Evolutionary conservation across 805 yeast genomes (phyloP).

Genomic region (Ogataea minuta): DNA sequence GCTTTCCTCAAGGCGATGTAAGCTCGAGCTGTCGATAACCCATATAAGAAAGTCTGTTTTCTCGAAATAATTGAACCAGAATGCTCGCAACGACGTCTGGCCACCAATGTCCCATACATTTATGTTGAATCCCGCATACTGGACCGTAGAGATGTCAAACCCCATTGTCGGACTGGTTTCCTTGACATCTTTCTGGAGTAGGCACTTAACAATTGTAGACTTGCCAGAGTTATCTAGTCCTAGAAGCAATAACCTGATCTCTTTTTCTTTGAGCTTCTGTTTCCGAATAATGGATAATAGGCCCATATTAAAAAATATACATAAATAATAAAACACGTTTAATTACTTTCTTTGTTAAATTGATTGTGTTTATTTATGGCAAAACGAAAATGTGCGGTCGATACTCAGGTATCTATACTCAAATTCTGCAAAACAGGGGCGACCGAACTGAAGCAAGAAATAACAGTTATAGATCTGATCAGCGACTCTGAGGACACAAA

Average conservation of each 20-base stretch:
- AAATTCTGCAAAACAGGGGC: conserved; percentile 16
- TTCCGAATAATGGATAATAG: conserved; percentile 74
- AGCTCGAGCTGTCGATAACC: conserved; percentile 74
- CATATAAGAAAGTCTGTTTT: conserved; percentile 74
- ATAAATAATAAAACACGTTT: neutral
- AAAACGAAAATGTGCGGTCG: conserved; percentile 8
- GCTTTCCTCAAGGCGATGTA: conserved; percentile 64
- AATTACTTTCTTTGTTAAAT: neutral
- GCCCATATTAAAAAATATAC: conserved; percentile 57
- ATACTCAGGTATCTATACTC: conserved; percentile 21
- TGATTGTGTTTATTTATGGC: conserved; percentile 1
- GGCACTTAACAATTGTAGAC: conserved; percentile 69
- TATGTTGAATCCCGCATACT: conserved; percentile 42
- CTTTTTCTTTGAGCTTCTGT: conserved; percentile 77
- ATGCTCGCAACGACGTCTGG: conserved; percentile 74
- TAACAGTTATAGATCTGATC: conserved; percentile 15
- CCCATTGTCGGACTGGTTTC: conserved; percentile 89
- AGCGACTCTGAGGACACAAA: conserved; percentile 6
- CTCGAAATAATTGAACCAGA: conserved; percentile 94
- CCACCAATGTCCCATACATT: conserved; percentile 89
- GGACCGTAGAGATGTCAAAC: conserved; percentile 68
- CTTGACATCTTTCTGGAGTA: conserved; percentile 49
- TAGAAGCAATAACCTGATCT: conserved; percentile 68
- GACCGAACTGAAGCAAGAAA: conserved; percentile 7
- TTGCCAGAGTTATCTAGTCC: conserved; percentile 94